phyloP scores from a whole-genome alignment of 2,329 filamentous ascomycete genomes.

The Ilyonectria robusta region DNA sequence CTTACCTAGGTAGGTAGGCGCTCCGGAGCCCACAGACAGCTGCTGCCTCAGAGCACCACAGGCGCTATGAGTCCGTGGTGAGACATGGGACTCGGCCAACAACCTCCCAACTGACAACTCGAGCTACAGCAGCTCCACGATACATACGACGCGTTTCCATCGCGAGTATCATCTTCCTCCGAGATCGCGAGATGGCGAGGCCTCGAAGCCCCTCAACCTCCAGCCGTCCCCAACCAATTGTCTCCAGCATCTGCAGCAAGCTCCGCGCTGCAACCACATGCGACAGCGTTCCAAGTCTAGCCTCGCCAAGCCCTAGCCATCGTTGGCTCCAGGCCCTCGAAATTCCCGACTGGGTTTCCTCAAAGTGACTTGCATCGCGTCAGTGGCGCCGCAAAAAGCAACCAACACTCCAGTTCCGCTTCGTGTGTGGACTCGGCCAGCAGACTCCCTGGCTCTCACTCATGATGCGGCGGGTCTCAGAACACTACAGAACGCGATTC shows the following conservation, averaged over 20 bases:
- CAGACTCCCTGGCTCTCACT: constrained; percentile 23
- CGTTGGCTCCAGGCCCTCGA: constrained; percentile 17
- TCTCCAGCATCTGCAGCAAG: constrained; percentile 10
- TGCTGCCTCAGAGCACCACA: constrained; percentile 27
- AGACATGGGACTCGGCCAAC: constrained; percentile 27
- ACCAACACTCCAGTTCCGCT: constrained; percentile 33
- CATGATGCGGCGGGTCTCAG: constrained; percentile 23
- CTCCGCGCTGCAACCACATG: constrained; percentile 32
- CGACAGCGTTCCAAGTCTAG: constrained; percentile 26
- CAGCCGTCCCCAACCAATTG: constrained; percentile 11
- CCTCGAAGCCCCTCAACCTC: constrained; percentile 13
- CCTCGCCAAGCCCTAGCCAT: constrained; percentile 7
- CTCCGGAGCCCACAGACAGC: neutral
- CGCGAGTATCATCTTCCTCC: constrained; percentile 1
- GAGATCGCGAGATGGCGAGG: constrained; percentile 4
- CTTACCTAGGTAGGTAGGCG: neutral
- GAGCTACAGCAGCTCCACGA: neutral
- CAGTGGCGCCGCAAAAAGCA: constrained; percentile 47
- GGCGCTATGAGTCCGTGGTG: constrained; percentile 3
- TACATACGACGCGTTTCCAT: neutral
- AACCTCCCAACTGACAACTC: constrained; percentile 9
- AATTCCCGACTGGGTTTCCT: constrained; percentile 27
- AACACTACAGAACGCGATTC: constrained; percentile 8
- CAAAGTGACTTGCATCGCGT: constrained; percentile 42
- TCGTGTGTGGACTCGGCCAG: constrained; percentile 25